Evolutionary conservation across 257 asterid species (phyloP), one percentile per base, ranked within the genome.

Genomic region (Scutellaria baicalensis): DNA sequence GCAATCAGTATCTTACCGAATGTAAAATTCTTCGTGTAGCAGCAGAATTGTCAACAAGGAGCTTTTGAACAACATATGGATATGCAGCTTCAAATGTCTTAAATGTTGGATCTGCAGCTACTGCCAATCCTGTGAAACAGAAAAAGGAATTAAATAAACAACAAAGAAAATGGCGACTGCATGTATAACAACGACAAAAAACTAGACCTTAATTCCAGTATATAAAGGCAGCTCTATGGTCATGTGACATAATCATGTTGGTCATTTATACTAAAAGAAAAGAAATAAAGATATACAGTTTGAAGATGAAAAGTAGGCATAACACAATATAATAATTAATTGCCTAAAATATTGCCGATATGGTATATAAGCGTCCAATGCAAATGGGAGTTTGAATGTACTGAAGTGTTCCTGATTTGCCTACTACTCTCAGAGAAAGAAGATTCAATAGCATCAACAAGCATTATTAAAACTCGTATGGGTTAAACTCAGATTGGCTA

Each of bases 71-170:
- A 69, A 93, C 99, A 69, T 83, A 89, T 9, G 96, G 97, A 64
- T 89, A 91, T 65, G 97, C 96, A 77, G 99, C 96, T 82, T 91
- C 97, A 80, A 91, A 93, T 17, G 97, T 89, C 85, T 79, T 93
- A 65, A 93, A 93, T 42, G 71, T 78, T 75, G 97, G 99, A 80
- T 93, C 96, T 75, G 85, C 96, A 79, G 97, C 96, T 71, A 89
- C 84, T 18, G 99, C 99, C 83, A 91, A 80, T 61, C 99, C 99
- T 93, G 81, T 13, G 56, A 71, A 74, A 68, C 39, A 81, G 59
- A 48, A 48, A 31, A 75, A 16, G 10, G 50, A 67, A 80, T 20
- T 36, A 48, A 62, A 51, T 11, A 77, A 56, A 68, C 12, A n/a
- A 45, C 47, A 16, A 48, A 45, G 40, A 21, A 39, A 35, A 36